Evolutionary conservation across 2,329 filamentous ascomycete species (phyloP), one percentile per base, ranked within the genome.

Genomic region (Talaromyces sp.): DNA sequence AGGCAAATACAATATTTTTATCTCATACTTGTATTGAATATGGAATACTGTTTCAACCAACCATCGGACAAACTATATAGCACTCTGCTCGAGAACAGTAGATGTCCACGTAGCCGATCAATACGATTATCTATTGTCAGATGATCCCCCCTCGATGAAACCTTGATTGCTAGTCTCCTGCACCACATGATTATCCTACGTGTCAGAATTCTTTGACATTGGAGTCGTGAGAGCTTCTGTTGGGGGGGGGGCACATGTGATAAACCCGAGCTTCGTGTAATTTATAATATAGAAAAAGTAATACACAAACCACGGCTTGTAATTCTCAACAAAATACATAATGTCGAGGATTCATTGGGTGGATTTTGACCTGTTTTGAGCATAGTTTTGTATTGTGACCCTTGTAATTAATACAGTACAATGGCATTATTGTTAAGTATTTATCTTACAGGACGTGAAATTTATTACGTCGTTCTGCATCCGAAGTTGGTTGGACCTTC

Each of bases 401-500:
- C 4, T n/a, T 35, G 28, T 33, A 33, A 13, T 13, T 4, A 33
- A 35, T 48, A 48, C 28, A 2, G 13, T 10, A 21, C 28, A 35
- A 48, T 48, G 1, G 1, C n/a, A 48, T 48, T 48, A n/a, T 48
- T 48, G 25, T 33, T 35, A n/a, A 31, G 36, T 39, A 17, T 8
- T 8, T 39, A 17, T 15, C 15, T 39, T 17, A 46, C 43, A 11
- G n/a, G 6, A 3, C 11, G 8, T 33, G 43, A 31, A 46, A 48
- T 48, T 28, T 48, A 35, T 48, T 48, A 48, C 45, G 45, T 48
- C 19, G 45, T 21, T 48, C 33, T 35, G 45, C 45, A 48, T 48
- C 9, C 8, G 43, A 33, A 19, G n/a, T n/a, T 5, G n/a, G 28
- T 48, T 48, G 28, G 33, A 35, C 10, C 28, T 10, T 11, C 33